Conservation (phyloP, 116 monocot genomes). For the Dioscorea cayenensis region DNA sequence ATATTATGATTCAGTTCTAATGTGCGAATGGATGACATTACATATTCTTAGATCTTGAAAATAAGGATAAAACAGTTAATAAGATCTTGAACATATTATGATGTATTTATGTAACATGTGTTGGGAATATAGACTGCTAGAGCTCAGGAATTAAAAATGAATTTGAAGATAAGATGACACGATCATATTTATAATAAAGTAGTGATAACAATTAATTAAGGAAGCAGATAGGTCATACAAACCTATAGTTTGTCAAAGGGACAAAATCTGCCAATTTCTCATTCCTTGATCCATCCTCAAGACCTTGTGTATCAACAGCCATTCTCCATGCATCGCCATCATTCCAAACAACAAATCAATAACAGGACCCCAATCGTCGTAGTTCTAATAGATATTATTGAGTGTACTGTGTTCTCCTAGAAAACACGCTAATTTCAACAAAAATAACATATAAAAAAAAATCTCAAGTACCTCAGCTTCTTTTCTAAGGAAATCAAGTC, state of each 20-base stretch:
- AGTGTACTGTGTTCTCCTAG: background rate
- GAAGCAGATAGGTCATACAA: background rate
- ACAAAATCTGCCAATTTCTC: slow-evolving; percentile 86
- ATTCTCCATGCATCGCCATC: slow-evolving; percentile 96
- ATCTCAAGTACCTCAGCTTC: slow-evolving; percentile 59
- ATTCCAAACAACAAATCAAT: slow-evolving; percentile 94
- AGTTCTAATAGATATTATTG: slow-evolving; percentile 43
- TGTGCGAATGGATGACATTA: too few relatives aligned
- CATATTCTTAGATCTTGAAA: too few relatives aligned
- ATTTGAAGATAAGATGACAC: too few relatives aligned
- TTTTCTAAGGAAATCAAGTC: slow-evolving; percentile 81
- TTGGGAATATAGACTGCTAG: too few relatives aligned
- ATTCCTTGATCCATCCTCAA: slow-evolving; percentile 48
- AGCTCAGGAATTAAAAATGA: too few relatives aligned
- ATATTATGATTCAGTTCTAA: background rate
- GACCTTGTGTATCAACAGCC: slow-evolving; percentile 81
- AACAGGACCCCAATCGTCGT: slow-evolving; percentile 93
- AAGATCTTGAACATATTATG: too few relatives aligned
- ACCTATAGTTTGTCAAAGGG: slow-evolving; percentile 97
- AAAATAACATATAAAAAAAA: background rate
- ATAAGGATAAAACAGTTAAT: too few relatives aligned
- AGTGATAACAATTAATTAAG: background rate
- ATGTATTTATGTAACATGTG: too few relatives aligned
- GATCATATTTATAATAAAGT: too few relatives aligned
- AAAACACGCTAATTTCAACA: background rate